Evolutionary conservation across 371 early-diverging fungal genomes (phyloP), one percentile per base, ranked within the genome.

Genomic region (Haplosporangium sp.): DNA sequence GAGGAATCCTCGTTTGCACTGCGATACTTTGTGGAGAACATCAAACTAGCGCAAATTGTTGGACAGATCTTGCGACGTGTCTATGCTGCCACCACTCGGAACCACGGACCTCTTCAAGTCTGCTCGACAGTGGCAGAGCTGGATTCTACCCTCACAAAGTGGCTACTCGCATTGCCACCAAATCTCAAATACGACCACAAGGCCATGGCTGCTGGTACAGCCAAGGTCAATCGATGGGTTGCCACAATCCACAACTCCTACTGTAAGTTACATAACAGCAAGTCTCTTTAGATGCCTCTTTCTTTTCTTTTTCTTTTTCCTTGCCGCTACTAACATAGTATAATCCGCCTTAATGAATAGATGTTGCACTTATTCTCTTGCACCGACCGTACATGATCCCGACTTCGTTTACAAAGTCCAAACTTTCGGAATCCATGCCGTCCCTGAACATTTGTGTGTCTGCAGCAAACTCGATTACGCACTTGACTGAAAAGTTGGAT

Each of bases 321-420:
- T n/a, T n/a, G n/a, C n/a, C n/a, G n/a, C n/a, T n/a, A n/a, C n/a
- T n/a, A n/a, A n/a, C n/a, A 21, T 23, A 18, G 6, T 16, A 6
- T 18, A 23, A 20, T 20, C 13, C 18, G 0, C 20, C 12, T 38
- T 37, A 9, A 1, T 48, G 7, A 16, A 45, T 57, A 67, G 70
- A 85, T 42, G 83, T 86, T 8, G 65, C 86, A 12, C 62, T 87
- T 9, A 85, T 86, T 23, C 58, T 88, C 14, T 67, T 88, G 13
- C 88, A 88, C 56, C 69, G 88, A 29, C 87, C 88, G 0, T 88
- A 86, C 58, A 88, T 88, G 73, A 52, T 64, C 13, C 70, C 70
- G n/a, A 53, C 70, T 6, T 58, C 64, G 18, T 23, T 62, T 21
- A 69, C 70, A 52, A 69, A 69, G 41, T 16, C 59, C 51, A 69